Evolutionary conservation across 192 early-diverging fungal genomes (phyloP).

Genomic region (Coemansia sp.): DNA sequence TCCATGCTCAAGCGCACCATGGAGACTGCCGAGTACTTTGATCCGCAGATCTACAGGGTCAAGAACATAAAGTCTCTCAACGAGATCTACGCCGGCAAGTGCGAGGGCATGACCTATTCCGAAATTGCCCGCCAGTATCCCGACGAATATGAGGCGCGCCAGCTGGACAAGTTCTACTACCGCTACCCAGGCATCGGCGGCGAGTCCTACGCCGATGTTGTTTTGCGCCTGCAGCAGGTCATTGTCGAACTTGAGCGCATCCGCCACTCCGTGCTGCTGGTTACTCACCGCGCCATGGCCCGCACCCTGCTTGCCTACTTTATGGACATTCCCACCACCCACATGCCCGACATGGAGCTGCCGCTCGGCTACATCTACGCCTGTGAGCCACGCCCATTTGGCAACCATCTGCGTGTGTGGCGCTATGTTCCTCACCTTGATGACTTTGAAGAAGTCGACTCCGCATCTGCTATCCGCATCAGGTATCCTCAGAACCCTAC

Average conservation of each 20-base stretch:
- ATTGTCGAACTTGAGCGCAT: constrained; percentile 96
- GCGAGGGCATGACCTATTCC: constrained; percentile 72
- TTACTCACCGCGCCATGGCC: constrained; percentile 90
- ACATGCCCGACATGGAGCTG: constrained; percentile 78
- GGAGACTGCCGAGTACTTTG: constrained; percentile 80
- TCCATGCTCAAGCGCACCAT: constrained; percentile 81
- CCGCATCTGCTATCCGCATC: constrained; percentile 36
- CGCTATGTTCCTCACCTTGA: constrained; percentile 23
- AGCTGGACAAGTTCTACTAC: constrained; percentile 85
- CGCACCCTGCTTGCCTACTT: constrained; percentile 90
- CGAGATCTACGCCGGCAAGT: constrained; percentile 89
- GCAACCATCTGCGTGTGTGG: constrained; percentile 55
- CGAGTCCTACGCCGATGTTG: constrained; percentile 91
- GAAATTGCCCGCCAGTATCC: constrained; percentile 81
- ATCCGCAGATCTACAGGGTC: constrained; percentile 73
- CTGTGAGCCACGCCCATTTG: constrained; percentile 82
- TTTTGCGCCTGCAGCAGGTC: constrained; percentile 86
- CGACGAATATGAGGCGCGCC: constrained; percentile 75
- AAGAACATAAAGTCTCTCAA: constrained; percentile 80
- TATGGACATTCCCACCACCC: constrained; percentile 74
- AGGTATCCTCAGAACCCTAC: constrained; percentile 32
- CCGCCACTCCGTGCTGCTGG: constrained; percentile 78
- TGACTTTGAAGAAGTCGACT: constrained; percentile 44
- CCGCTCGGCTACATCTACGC: constrained; percentile 80
- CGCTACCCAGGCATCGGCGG: constrained; percentile 96